Conservation (phyloP, 306 rosid genomes). For the Alnus rubra region DNA sequence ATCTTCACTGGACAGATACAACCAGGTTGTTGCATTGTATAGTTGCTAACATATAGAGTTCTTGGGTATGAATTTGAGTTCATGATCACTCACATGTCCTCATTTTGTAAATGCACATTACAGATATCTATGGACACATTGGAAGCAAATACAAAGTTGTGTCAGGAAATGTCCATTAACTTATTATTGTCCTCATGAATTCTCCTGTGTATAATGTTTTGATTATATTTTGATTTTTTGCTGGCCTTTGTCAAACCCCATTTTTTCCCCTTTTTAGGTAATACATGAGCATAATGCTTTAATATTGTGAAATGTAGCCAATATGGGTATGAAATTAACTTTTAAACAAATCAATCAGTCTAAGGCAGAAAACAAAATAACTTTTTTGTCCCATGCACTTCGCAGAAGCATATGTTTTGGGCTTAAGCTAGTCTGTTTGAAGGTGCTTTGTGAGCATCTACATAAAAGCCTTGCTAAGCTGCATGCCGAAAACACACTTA, state of each 20-base stretch:
- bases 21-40: constrained; percentile 49
- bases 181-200: not conserved
- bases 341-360: not conserved
- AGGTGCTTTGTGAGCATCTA: not conserved
- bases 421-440: not conserved
- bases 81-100: not conserved
- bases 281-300: not conserved
- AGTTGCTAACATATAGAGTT: not conserved
- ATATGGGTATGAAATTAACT: not conserved
- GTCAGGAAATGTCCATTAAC: not conserved
- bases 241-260: not conserved
- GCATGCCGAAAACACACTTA: not conserved
- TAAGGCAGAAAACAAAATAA: not conserved
- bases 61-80: not conserved
- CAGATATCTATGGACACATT: not conserved
- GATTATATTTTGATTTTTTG: not conserved
- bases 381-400: not conserved
- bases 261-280: not conserved
- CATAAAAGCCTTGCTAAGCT: not conserved
- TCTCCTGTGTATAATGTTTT: not conserved
- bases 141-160: not conserved
- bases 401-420: not conserved
- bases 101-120: not conserved
- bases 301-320: not conserved
- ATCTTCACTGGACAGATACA: constrained; percentile 88